These are phyloP conservation scores for Rhodotorula toruloides DNA, from an alignment of 768 basidiomycete genomes.

Conservation along the genomic window DNA sequence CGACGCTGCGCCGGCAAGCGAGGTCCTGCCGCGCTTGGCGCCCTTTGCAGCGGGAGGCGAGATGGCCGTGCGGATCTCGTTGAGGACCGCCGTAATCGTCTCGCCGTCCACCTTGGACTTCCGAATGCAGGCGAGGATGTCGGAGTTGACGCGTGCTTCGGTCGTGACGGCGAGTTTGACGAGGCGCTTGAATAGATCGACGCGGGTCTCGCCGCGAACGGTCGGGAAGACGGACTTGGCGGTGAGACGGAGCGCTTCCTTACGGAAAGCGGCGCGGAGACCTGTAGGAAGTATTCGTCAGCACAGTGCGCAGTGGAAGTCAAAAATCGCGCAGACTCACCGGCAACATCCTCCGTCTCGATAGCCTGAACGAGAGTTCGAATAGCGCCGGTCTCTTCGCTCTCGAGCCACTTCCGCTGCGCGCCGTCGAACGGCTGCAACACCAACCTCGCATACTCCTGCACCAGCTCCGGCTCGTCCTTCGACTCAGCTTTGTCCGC, in stretches of 20 bases:
- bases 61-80: constrained; percentile 16
- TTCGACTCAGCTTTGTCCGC: not conserved
- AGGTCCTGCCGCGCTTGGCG: constrained; percentile 33
- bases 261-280: constrained; percentile 17
- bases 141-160: constrained; percentile 17
- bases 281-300: not conserved
- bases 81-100: constrained; percentile 31
- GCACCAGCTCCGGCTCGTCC: not conserved
- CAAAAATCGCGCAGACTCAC: not conserved
- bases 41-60: constrained; percentile 24
- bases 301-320: not conserved
- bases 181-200: constrained; percentile 32
- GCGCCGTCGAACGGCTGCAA: constrained; percentile 32
- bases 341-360: constrained; percentile 11
- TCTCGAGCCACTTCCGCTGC: constrained; percentile 34
- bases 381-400: constrained; percentile 15
- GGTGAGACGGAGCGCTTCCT: constrained; percentile 23
- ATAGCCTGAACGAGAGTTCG: constrained; percentile 8
- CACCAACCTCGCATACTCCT: constrained; percentile 16
- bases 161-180: constrained; percentile 22
- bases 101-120: constrained; percentile 16
- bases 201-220: constrained; percentile 23
- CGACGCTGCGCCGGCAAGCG: constrained; percentile 9
- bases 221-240: constrained; percentile 16
- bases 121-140: constrained; percentile 32